Percentiles rank a stretch among this genome's conserved stretches.
phyloP scores from a whole-genome alignment of 768 basidiomycete genomes.

The Leucogyrophana mollusca region DNA sequence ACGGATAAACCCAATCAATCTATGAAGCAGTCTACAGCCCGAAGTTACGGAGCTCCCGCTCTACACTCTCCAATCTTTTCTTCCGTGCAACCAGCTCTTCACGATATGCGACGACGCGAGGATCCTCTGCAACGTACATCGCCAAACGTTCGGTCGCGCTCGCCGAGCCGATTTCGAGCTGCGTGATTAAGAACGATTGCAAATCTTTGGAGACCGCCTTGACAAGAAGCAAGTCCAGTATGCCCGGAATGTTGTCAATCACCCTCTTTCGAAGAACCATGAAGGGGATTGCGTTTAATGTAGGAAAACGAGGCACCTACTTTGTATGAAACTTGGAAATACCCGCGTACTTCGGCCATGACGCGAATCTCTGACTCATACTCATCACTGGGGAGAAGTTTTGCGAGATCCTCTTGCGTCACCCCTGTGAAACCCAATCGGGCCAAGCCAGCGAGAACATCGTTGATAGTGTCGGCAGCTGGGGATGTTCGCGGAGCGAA shows the following conservation, averaged over 20 bases:
- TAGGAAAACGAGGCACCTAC: constrained; percentile 30
- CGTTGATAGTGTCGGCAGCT: background rate
- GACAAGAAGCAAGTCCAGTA: constrained; percentile 32
- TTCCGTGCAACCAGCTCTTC: constrained; percentile 34
- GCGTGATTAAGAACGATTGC: constrained; percentile 33
- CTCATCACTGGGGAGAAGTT: constrained; percentile 15
- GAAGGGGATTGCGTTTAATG: no score
- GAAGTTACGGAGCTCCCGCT: constrained; percentile 30
- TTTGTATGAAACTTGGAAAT: constrained; percentile 49
- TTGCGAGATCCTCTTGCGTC: constrained; percentile 12
- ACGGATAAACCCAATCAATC: no score
- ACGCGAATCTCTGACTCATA: constrained; percentile 39
- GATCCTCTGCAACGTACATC: constrained; percentile 40
- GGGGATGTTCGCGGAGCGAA: no score
- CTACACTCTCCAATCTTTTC: constrained; percentile 34
- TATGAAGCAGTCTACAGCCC: no score
- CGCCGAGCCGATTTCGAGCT: constrained; percentile 34
- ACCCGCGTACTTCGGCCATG: constrained; percentile 49
- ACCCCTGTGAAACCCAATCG: constrained; percentile 8
- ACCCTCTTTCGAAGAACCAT: constrained; percentile 28
- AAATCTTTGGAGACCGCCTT: constrained; percentile 28
- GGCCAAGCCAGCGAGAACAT: constrained; percentile 13
- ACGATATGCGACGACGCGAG: constrained; percentile 29
- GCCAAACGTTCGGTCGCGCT: constrained; percentile 32
- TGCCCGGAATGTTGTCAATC: constrained; percentile 41